phyloP scores from a whole-genome alignment of 768 basidiomycete genomes.

The Leucogyrophana mollusca region DNA sequence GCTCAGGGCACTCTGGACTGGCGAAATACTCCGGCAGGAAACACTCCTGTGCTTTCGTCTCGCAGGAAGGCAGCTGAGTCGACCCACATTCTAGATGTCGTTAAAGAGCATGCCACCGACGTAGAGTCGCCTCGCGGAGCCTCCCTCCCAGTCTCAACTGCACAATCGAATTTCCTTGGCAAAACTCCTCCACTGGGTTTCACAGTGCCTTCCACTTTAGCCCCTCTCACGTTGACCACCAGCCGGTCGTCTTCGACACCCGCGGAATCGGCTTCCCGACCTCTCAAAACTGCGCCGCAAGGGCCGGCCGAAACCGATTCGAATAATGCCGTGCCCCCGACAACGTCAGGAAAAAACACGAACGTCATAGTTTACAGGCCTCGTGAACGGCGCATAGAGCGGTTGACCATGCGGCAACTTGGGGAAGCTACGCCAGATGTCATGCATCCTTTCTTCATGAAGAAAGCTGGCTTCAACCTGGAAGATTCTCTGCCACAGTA shows the following conservation, averaged over 20 bases:
- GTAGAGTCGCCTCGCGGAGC: not conserved
- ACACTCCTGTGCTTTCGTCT: conserved; percentile 22
- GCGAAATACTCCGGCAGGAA: conserved; percentile 37
- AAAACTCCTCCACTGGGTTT: too few relatives aligned
- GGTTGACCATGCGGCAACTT: conserved; percentile 81
- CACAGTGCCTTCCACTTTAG: not conserved
- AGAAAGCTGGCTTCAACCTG: conserved; percentile 78
- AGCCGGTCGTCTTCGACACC: too few relatives aligned
- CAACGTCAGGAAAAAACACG: conserved; percentile 13
- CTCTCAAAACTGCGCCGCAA: too few relatives aligned
- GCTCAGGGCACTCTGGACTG: conserved; percentile 58
- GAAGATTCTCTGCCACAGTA: conserved; percentile 86
- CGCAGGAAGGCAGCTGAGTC: conserved; percentile 42
- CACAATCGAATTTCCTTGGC: too few relatives aligned
- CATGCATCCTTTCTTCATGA: conserved; percentile 86
- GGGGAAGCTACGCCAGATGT: conserved; percentile 89
- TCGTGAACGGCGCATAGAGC: conserved; percentile 65
- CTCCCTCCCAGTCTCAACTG: not conserved
- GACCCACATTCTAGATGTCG: conserved; percentile 24
- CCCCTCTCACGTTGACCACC: too few relatives aligned
- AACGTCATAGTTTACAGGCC: conserved; percentile 49
- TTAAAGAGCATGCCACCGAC: conserved; percentile 15
- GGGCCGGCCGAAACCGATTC: too few relatives aligned
- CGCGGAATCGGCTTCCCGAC: too few relatives aligned
- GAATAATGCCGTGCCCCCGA: conserved; percentile 2